Evolutionary conservation across 2,329 filamentous ascomycete genomes (phyloP).

Genomic region (Trichoderma brevicompactum): DNA sequence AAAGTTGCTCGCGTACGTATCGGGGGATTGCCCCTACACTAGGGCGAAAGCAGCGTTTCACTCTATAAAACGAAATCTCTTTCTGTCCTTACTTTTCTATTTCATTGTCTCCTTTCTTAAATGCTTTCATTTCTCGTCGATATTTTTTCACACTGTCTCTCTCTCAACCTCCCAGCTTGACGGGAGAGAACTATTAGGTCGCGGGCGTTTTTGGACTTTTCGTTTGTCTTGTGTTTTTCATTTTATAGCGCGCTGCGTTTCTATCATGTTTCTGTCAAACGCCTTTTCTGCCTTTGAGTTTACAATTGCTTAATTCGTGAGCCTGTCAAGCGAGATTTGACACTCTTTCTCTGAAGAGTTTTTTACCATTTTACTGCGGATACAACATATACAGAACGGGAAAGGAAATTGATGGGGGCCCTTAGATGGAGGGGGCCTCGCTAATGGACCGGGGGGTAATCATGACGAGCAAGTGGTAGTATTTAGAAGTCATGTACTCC

Average conservation of each 20-base stretch:
- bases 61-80: too few relatives aligned
- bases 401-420: not conserved
- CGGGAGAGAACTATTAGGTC: too few relatives aligned
- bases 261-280: not conserved
- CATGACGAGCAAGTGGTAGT: not conserved
- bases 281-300: not conserved
- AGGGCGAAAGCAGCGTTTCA: too few relatives aligned
- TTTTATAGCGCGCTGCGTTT: not conserved
- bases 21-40: too few relatives aligned
- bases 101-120: too few relatives aligned
- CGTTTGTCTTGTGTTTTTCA: not conserved
- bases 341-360: not conserved
- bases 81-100: too few relatives aligned
- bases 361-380: not conserved
- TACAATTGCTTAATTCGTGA: conserved; percentile 10
- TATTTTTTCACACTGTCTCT: too few relatives aligned
- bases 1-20: not conserved
- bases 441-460: not conserved
- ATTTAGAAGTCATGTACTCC: conserved; percentile 3
- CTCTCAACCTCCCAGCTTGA: too few relatives aligned
- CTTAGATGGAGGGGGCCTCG: not conserved
- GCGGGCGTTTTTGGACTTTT: not conserved
- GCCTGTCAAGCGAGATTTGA: conserved; percentile 16
- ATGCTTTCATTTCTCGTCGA: too few relatives aligned
- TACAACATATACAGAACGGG: not conserved